Conservation (phyloP, 2,329 filamentous ascomycete genomes). For the Trichoderma cornu-damae region DNA sequence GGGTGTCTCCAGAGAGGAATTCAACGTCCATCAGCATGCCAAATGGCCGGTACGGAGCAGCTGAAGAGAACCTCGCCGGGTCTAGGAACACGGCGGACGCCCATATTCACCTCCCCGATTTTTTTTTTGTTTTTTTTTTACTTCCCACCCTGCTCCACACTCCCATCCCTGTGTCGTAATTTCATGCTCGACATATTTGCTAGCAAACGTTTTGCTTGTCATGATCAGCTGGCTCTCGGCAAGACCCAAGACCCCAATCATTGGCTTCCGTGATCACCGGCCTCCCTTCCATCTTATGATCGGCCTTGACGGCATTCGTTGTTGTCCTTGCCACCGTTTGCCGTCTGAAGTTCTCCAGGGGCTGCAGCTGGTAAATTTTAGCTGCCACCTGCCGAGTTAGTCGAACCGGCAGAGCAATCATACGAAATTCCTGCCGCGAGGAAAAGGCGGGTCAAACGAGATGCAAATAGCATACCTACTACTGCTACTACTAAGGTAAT, state of each 20-base stretch:
- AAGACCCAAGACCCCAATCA: too few relatives aligned
- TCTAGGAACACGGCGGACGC: slow-evolving; percentile 12
- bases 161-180: background rate
- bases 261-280: slow-evolving; percentile 12
- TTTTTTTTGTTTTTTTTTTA: too few relatives aligned
- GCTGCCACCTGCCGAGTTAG: slow-evolving; percentile 5
- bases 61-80: background rate
- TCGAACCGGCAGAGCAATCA: slow-evolving; percentile 8
- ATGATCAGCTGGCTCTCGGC: slow-evolving; percentile 4
- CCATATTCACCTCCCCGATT: slow-evolving; percentile 8
- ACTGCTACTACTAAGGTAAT: too few relatives aligned
- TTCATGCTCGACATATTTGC: background rate
- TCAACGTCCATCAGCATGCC: slow-evolving; percentile 14
- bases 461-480: background rate
- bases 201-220: background rate
- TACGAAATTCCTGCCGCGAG: background rate
- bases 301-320: background rate
- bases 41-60: slow-evolving; percentile 1
- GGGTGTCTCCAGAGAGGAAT: slow-evolving; percentile 15
- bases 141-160: slow-evolving; percentile 3
- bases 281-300: background rate
- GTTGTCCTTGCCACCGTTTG: background rate
- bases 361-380: background rate
- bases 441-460: background rate
- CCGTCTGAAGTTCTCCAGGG: background rate